phyloP scores from a whole-genome alignment of 1,139 yeast species.

The Kurtzmaniella quercitrusa region DNA sequence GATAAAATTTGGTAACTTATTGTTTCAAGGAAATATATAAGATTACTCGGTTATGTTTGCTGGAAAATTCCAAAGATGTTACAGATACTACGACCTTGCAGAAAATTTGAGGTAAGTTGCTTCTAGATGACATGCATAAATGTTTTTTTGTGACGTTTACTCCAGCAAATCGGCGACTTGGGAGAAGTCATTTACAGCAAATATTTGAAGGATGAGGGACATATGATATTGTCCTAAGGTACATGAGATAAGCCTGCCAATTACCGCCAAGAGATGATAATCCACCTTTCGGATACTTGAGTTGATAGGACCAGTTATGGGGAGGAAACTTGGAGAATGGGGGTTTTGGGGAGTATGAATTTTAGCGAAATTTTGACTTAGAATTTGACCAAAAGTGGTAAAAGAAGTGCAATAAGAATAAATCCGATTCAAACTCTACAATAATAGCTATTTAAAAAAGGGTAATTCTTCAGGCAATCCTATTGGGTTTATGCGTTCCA shows the following conservation, averaged over 20 bases:
- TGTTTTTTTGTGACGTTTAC: not conserved
- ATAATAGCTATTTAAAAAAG: not conserved
- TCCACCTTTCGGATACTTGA: no score
- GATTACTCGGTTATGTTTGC: not conserved
- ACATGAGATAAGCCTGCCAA: not conserved
- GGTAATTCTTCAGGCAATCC: not conserved
- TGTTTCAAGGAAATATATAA: not conserved
- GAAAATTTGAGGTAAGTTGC: not conserved
- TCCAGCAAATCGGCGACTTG: not conserved
- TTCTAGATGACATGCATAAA: not conserved
- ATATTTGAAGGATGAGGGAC: not conserved
- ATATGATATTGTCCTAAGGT: not conserved
- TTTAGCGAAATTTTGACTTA: no score
- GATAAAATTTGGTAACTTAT: conserved; percentile 1
- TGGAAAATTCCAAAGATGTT: not conserved
- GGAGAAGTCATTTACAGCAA: not conserved
- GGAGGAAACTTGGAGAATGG: no score
- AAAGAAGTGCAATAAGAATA: no score
- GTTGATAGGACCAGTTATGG: no score
- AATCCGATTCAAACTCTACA: no score
- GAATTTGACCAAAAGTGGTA: no score
- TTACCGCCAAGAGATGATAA: not conserved
- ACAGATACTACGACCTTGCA: not conserved
- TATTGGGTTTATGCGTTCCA: not conserved
- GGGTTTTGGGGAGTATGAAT: no score